phyloP scores from a whole-genome alignment of 2,329 filamentous ascomycete species.

The Calonectria honghensis region DNA sequence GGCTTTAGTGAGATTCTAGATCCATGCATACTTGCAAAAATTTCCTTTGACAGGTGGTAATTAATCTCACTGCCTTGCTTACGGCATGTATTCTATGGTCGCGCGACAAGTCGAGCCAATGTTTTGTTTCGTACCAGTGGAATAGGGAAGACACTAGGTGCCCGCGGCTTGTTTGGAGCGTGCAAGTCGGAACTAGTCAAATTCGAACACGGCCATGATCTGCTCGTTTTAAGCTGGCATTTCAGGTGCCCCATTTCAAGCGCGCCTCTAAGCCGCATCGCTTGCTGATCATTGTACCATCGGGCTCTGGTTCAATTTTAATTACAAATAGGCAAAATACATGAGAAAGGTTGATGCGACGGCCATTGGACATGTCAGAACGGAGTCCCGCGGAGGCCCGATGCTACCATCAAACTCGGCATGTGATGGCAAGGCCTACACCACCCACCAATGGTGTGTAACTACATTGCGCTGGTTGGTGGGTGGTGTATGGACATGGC shows the following conservation, averaged over 20 bases:
- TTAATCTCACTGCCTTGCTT: neutral
- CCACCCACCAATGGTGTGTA: neutral
- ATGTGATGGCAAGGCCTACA: constrained; percentile 27
- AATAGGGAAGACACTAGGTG: neutral
- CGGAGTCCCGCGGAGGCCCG: constrained; percentile 30
- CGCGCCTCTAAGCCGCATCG: neutral
- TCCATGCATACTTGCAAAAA: neutral
- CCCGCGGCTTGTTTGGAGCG: neutral
- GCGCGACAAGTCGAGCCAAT: neutral
- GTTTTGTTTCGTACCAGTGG: neutral
- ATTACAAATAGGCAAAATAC: neutral
- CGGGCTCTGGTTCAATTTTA: neutral
- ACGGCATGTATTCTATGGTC: neutral
- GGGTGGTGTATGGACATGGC: neutral
- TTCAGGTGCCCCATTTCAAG: neutral
- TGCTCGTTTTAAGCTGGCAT: neutral
- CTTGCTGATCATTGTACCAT: neutral
- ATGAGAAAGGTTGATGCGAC: neutral
- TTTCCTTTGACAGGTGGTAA: neutral
- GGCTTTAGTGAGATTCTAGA: neutral
- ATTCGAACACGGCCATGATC: neutral
- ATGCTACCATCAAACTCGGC: constrained; percentile 19
- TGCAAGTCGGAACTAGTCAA: too few relatives aligned
- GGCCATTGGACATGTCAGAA: constrained; percentile 1
- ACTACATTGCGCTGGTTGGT: constrained; percentile 1